phyloP scores from a whole-genome alignment of 2,329 filamentous ascomycete species.

The Mycosphaerella sp. region DNA sequence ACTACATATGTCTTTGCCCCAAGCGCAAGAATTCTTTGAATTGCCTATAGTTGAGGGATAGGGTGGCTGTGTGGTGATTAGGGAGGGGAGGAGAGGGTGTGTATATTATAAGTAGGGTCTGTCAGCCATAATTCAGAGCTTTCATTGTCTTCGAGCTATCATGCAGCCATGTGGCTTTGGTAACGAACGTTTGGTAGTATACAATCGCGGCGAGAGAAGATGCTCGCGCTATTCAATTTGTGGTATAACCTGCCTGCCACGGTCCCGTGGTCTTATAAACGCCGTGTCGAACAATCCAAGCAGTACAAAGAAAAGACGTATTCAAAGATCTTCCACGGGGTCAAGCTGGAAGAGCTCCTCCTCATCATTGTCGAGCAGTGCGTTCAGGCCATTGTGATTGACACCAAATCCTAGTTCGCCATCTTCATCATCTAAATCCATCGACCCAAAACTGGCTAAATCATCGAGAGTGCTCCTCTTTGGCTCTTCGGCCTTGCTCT shows the following conservation, averaged over 20 bases:
- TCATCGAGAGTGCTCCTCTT: constrained; percentile 23
- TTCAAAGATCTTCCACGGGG: constrained; percentile 17
- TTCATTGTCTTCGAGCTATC: no score
- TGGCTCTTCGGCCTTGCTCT: constrained; percentile 5
- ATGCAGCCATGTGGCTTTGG: no score
- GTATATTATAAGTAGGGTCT: no score
- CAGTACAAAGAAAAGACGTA: neutral
- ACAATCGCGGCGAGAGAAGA: neutral
- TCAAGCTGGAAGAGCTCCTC: constrained; percentile 25
- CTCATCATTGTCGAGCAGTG: constrained; percentile 14
- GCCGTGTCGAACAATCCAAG: neutral
- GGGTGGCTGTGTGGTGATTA: no score
- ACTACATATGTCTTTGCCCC: no score
- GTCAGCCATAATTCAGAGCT: no score
- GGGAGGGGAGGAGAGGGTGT: no score
- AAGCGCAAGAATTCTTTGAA: no score
- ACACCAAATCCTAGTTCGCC: constrained; percentile 10
- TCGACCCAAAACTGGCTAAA: constrained; percentile 21
- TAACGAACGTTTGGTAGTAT: neutral
- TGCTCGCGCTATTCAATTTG: neutral
- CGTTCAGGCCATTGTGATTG: constrained; percentile 1
- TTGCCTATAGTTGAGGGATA: no score
- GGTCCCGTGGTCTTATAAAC: neutral
- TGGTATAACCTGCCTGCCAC: neutral
- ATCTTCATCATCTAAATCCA: constrained; percentile 20